phyloP scores from a whole-genome alignment of 2,329 filamentous ascomycete genomes.

The Pestalotiopsis fici region DNA sequence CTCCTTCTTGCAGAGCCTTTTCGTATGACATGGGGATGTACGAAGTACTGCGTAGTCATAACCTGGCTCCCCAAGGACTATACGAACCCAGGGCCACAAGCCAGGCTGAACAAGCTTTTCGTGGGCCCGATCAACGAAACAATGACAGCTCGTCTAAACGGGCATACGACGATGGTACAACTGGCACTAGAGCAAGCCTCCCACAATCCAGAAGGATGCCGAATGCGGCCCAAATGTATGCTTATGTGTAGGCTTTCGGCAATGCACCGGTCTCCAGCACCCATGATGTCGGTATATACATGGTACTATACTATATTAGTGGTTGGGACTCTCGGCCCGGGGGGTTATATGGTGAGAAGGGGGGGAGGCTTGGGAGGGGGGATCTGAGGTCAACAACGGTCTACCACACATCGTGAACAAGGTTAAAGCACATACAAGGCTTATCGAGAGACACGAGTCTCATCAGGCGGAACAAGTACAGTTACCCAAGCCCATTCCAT shows the following conservation, averaged over 20 bases:
- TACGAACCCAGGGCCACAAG: neutral
- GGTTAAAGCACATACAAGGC: neutral
- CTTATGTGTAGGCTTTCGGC: neutral
- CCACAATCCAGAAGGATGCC: neutral
- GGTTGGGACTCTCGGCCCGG: neutral
- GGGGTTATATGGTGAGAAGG: neutral
- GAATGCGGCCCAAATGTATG: neutral
- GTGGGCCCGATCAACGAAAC: neutral
- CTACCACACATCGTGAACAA: neutral
- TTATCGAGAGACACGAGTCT: neutral
- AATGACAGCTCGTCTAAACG: neutral
- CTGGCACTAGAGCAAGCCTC: neutral
- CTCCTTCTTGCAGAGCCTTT: neutral
- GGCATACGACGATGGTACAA: neutral
- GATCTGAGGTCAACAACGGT: neutral
- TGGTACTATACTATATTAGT: neutral
- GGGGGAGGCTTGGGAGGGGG: neutral
- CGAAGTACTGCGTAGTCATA: too few relatives aligned
- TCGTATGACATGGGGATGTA: neutral
- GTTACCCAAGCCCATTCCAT: too few relatives aligned
- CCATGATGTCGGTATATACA: neutral
- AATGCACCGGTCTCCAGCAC: neutral
- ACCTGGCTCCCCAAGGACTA: too few relatives aligned
- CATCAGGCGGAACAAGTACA: neutral
- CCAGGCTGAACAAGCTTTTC: neutral